Evolutionary conservation across 352 stramenopile genomes (phyloP).

Genomic region (Pythium periplocum): DNA sequence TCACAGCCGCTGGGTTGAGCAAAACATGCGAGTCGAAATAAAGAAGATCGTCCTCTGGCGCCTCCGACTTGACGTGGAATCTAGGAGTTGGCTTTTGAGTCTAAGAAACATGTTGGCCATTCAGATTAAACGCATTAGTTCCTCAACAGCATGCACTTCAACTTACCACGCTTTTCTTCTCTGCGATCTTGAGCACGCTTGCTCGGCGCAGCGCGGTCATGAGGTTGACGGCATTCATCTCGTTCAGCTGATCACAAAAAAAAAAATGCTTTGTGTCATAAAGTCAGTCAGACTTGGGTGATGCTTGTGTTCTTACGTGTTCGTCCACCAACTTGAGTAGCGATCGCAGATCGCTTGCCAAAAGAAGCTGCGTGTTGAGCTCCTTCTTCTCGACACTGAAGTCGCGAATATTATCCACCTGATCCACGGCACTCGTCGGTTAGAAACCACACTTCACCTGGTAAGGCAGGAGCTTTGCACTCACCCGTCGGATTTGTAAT

Average conservation of each 20-base stretch:
- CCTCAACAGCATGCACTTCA: not conserved
- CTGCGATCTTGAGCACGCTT: conserved; percentile 9
- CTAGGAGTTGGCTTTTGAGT: conserved; percentile 1
- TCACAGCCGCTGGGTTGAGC: conserved; percentile 22
- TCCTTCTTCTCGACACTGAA: conserved; percentile 37
- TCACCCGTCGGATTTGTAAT: conserved; percentile 51
- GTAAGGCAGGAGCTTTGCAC: not conserved
- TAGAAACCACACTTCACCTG: too few relatives aligned
- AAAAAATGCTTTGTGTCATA: not conserved
- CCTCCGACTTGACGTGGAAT: conserved; percentile 40
- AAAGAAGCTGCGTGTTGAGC: conserved; percentile 59
- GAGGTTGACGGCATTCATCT: conserved; percentile 65
- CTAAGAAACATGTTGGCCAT: not conserved
- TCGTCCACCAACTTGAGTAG: conserved; percentile 58
- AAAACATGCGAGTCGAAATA: conserved; percentile 37
- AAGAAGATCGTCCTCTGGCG: conserved; percentile 60
- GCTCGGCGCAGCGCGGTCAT: conserved; percentile 51
- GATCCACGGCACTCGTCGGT: not conserved
- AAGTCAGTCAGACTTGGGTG: too few relatives aligned
- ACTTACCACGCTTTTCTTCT: conserved; percentile 33
- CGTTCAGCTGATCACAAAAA: conserved; percentile 20
- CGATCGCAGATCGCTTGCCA: conserved; percentile 54
- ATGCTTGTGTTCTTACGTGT: conserved; percentile 26
- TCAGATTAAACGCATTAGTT: not conserved
- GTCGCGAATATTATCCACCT: conserved; percentile 60